A percentile compares a stretch with the other conserved stretches of the same genome.
Conservation (phyloP, 169 alveolate genomes). For the Plasmodium malariae region DNA sequence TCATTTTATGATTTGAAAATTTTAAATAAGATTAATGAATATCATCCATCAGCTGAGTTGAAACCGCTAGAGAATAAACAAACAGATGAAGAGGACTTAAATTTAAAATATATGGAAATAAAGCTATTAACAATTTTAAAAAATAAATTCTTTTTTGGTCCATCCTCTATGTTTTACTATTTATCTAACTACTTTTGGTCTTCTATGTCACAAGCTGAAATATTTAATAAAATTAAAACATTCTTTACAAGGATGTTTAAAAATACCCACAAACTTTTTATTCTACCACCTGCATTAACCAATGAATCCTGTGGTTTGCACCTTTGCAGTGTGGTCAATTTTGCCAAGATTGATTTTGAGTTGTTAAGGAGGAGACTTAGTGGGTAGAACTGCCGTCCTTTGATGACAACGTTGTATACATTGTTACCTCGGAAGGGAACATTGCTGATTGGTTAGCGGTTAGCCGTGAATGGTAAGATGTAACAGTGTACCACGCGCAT, state of each 20-base stretch:
- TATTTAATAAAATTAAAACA: slow-evolving; percentile 26
- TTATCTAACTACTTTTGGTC: slow-evolving; percentile 56
- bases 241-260: slow-evolving; percentile 35
- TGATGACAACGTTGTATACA: no score
- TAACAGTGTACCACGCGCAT: no score
- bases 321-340: neutral
- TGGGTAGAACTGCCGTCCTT: no score
- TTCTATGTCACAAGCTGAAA: slow-evolving; percentile 6
- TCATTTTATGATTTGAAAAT: slow-evolving; percentile 35
- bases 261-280: slow-evolving; percentile 61
- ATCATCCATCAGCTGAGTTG: slow-evolving; percentile 68
- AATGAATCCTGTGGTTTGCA: slow-evolving; percentile 54
- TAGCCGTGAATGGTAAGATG: no score
- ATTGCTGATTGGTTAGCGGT: no score
- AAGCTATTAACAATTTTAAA: slow-evolving; percentile 59
- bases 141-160: slow-evolving; percentile 53
- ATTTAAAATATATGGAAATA: slow-evolving; percentile 49
- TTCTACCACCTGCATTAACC: slow-evolving; percentile 53
- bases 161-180: slow-evolving; percentile 61
- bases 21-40: slow-evolving; percentile 32
- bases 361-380: neutral
- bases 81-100: slow-evolving; percentile 63
- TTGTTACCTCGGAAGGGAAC: no score
- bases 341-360: slow-evolving; percentile 39
- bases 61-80: slow-evolving; percentile 67